These are phyloP conservation scores for Moesziomyces antarcticus DNA, from an alignment of 1,284 basidiomycete species.

Conservation along the genomic window DNA sequence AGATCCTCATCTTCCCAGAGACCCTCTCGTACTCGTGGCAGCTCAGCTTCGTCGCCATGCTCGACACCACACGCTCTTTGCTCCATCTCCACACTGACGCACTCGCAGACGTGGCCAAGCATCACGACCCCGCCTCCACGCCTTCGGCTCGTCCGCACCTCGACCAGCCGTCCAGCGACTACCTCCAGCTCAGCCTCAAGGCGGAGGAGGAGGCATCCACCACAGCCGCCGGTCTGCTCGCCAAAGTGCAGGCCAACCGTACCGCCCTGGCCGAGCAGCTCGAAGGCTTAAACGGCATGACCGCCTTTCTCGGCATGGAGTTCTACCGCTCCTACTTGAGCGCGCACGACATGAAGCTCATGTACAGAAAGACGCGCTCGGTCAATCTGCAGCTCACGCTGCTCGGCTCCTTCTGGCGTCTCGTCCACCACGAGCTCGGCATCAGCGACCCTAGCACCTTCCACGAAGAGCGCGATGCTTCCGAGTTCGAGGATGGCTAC, in stretches of 20 bases:
- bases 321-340: constrained; percentile 69
- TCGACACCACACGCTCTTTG: constrained; percentile 20
- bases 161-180: constrained; percentile 13
- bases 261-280: constrained; percentile 23
- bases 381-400: constrained; percentile 33
- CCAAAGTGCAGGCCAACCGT: constrained; percentile 19
- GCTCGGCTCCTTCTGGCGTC: constrained; percentile 42
- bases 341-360: constrained; percentile 66
- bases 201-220: constrained; percentile 29
- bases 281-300: constrained; percentile 23
- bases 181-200: constrained; percentile 15
- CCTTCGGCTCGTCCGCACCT: constrained; percentile 1
- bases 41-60: constrained; percentile 62
- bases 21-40: constrained; percentile 74
- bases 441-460: constrained; percentile 22
- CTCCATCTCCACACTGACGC: constrained; percentile 22
- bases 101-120: constrained; percentile 18
- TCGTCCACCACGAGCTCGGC: constrained; percentile 25
- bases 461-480: constrained; percentile 18
- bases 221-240: constrained; percentile 13
- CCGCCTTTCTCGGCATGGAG: constrained; percentile 66
- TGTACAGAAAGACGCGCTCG: constrained; percentile 30
- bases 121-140: constrained; percentile 2
- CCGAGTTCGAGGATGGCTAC: constrained; percentile 20
- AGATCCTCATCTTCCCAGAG: constrained; percentile 79